Evolutionary conservation across 371 early-diverging fungal species (phyloP).

Genomic region (Mortierella sp.): DNA sequence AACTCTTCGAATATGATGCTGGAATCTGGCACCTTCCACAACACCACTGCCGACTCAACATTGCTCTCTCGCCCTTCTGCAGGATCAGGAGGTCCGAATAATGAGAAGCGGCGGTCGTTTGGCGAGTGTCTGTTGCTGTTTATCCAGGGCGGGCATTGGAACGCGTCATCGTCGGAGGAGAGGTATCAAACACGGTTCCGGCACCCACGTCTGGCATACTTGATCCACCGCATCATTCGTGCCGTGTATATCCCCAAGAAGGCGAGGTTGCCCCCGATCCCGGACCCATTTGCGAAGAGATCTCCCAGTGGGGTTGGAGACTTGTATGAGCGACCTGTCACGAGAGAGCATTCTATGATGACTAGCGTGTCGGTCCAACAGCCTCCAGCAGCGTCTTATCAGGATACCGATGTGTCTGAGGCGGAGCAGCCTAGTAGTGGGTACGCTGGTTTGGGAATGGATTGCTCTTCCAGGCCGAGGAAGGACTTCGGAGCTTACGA

Average conservation of each 20-base stretch:
- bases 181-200: conserved; percentile 33
- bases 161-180: not conserved
- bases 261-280: conserved; percentile 38
- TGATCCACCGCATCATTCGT: conserved; percentile 34
- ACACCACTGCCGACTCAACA: not conserved
- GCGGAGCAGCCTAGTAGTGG: not conserved
- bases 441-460: conserved; percentile 1
- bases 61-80: not conserved
- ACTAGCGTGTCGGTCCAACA: not conserved
- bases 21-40: not conserved
- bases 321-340: not conserved
- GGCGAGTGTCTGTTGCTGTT: not conserved
- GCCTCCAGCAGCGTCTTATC: not conserved
- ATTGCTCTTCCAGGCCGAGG: not conserved
- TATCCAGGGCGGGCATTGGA: conserved; percentile 3
- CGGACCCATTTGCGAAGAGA: conserved; percentile 21
- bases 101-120: not conserved
- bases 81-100: not conserved
- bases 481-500: not conserved
- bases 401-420: not conserved
- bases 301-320: not conserved
- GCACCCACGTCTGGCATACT: conserved; percentile 36
- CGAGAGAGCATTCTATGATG: not conserved
- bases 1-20: not conserved
- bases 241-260: conserved; percentile 24